Evolutionary conservation across 164 flowering plant genomes (phyloP).

Genomic region (Stephania japonica): DNA sequence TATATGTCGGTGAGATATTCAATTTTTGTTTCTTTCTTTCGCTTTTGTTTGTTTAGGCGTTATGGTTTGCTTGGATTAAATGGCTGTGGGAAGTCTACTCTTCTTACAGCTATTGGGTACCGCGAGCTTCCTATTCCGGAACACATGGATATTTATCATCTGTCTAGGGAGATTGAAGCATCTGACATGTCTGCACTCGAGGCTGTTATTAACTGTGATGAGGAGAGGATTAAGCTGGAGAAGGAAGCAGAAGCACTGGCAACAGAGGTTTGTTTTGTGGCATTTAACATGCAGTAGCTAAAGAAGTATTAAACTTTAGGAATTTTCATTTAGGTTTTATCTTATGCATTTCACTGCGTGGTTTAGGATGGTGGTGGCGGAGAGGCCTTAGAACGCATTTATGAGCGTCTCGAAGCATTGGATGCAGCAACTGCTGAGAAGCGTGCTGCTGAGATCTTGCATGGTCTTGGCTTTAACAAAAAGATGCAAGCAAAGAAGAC

Average conservation of each 20-base stretch:
- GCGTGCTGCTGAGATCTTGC: slow-evolving; percentile 92
- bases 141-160: slow-evolving; percentile 94
- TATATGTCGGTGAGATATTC: not conserved
- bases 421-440: slow-evolving; percentile 95
- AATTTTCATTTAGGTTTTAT: not conserved
- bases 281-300: not conserved
- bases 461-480: slow-evolving; percentile 90
- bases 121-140: slow-evolving; percentile 96
- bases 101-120: slow-evolving; percentile 71
- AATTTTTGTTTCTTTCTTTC: not conserved
- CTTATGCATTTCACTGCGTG: not conserved
- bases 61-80: slow-evolving; percentile 92
- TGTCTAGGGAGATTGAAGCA: slow-evolving; percentile 86
- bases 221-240: slow-evolving; percentile 78
- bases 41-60: slow-evolving; percentile 42
- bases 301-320: not conserved
- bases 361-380: slow-evolving; percentile 84
- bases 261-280: slow-evolving; percentile 44
- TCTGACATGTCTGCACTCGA: slow-evolving; percentile 88
- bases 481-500: slow-evolving; percentile 86
- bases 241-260: slow-evolving; percentile 77
- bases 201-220: slow-evolving; percentile 91
- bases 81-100: slow-evolving; percentile 98
- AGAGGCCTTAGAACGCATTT: slow-evolving; percentile 72
- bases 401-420: slow-evolving; percentile 87